Evolutionary conservation across 345 rosid genomes (phyloP), one percentile per base, ranked within the genome.

Genomic region (Corchorus olitorius): DNA sequence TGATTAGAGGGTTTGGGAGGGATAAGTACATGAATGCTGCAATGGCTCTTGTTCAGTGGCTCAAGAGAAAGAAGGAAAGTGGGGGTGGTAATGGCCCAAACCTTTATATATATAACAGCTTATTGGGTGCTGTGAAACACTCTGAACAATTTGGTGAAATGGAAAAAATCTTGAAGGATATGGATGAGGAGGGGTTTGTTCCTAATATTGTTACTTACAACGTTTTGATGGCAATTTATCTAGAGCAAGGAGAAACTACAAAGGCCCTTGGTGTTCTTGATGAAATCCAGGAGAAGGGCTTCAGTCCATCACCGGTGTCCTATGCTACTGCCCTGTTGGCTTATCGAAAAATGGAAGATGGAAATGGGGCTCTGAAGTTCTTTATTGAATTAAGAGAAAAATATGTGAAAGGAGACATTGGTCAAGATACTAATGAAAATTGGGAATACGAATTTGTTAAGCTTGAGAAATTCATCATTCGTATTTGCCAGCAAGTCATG

Each of bases 401-500:
- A 76, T 89, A 83, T 73, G 50, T 69, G 52, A 91, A 84, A 35
- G 92, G 90, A 16, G 93, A 89, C 50, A 72, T 91, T 15, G 91
- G 90, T 59, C 83, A 80, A 34, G 81, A 81, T 8, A 6, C 65
- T 4, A 73, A 77, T 11, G 87, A 83, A 56, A 83, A 88, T 79
- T 93, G 97, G 97, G 85, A 87, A 52, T 78, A 49, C 12, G 97
- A 96, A 81, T 85, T 86, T 77, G 79, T 81, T 33, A 91, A 85
- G 86, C 91, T 92, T 1, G 89, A 89, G 78, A 87, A 89, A 78
- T 92, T 88, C 79, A 83, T 83, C 1, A 82, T 88, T 70, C 90
- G 90, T 17, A 87, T 91, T 77, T 92, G 94, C 86, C 92, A 87
- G 81, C 97, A 89, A 83, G 91, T 92, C 68, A 91, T 89, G 97